phyloP scores from a whole-genome alignment of 1,284 basidiomycete species.

The Mycena sp. region DNA sequence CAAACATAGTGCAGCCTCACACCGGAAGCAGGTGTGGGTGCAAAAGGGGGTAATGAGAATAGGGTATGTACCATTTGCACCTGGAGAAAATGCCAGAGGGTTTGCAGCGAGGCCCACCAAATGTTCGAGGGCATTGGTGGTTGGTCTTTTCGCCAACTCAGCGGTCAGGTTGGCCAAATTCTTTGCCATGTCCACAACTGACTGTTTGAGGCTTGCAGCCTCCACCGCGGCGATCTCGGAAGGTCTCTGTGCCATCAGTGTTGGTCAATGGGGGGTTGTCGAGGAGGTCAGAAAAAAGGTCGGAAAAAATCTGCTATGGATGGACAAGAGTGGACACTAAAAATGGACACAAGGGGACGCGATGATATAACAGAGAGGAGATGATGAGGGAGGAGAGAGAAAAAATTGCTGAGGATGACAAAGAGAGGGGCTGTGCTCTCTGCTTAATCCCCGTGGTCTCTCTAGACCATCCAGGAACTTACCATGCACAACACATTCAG shows the following conservation, averaged over 20 bases:
- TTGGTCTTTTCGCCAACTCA: neutral
- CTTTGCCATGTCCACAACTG: neutral
- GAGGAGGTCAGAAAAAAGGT: neutral
- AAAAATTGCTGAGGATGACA: neutral
- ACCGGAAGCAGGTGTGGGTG: constrained; percentile 13
- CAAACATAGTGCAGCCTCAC: no score
- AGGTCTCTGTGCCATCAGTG: neutral
- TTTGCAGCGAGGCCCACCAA: neutral
- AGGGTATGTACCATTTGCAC: constrained; percentile 10
- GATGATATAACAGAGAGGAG: neutral
- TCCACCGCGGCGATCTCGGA: neutral
- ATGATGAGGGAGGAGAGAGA: neutral
- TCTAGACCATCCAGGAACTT: constrained; percentile 18
- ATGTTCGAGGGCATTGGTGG: neutral
- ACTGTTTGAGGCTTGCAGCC: neutral
- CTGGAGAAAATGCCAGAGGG: neutral
- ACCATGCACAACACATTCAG: no score
- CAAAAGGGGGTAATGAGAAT: neutral
- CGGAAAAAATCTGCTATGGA: neutral
- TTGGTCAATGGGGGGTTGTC: no score
- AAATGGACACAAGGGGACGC: neutral
- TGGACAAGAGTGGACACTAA: neutral
- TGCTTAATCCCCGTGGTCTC: constrained; percentile 17
- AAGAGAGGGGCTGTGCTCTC: constrained; percentile 12
- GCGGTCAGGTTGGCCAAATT: neutral